Evolutionary conservation across 345 rosid species (phyloP).

Genomic region (Hibiscus trionum): DNA sequence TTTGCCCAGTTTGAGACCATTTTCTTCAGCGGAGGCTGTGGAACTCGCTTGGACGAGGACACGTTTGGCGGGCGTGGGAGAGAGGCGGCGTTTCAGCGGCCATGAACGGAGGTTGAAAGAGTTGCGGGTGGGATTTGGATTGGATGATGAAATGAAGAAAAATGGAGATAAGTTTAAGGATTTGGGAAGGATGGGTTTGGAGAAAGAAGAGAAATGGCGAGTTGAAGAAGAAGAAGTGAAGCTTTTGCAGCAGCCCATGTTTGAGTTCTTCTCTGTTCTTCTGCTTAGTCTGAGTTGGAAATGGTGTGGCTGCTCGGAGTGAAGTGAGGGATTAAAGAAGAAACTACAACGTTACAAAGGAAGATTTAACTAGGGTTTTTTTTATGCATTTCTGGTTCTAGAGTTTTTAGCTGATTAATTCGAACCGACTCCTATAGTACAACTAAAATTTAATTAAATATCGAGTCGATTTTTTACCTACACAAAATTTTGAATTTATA

Average conservation of each 20-base stretch:
- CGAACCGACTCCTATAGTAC: too few species aligned
- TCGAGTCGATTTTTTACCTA: too few species aligned
- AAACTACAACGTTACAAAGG: too few species aligned
- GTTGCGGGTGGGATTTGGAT: background rate
- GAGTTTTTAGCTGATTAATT: too few species aligned
- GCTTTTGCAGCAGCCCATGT: constrained; percentile 10
- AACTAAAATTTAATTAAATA: too few species aligned
- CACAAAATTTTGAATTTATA: too few species aligned
- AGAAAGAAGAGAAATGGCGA: background rate
- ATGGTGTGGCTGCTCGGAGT: too few species aligned
- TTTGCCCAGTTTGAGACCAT: constrained; percentile 30
- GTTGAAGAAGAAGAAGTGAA: constrained; percentile 9
- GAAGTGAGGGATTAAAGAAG: too few species aligned
- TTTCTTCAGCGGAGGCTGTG: background rate
- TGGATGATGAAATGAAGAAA: constrained; percentile 15
- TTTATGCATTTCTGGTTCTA: too few species aligned
- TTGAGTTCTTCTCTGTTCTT: too few species aligned
- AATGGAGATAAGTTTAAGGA: background rate
- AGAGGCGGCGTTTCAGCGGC: constrained; percentile 15
- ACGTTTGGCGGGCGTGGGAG: background rate
- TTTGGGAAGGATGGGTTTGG: background rate
- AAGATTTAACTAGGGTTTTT: too few species aligned
- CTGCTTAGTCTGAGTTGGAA: too few species aligned
- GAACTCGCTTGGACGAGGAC: constrained; percentile 12
- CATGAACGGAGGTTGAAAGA: constrained; percentile 25